Evolutionary conservation across 2,329 filamentous ascomycete species (phyloP), one percentile per base, ranked within the genome.

Genomic region (Talaromyces sp.): DNA sequence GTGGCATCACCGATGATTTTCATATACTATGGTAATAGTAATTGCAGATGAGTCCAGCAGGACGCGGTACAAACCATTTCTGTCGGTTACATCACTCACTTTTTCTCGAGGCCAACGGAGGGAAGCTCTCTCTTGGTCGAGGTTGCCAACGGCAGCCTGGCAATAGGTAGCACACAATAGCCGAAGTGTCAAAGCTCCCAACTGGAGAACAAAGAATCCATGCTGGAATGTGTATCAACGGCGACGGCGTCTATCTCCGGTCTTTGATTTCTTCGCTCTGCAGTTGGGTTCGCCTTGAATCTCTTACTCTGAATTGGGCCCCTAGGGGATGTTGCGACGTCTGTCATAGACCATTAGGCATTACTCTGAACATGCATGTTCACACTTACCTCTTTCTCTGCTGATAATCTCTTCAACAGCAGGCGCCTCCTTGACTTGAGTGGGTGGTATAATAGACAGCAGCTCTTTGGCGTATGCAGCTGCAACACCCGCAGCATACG

Each of bases 381-480:
- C n/a, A 5, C 31, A 52, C 49, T 52, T 2, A 33, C 25, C 22
- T 52, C 25, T 52, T n/a, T 31, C 49, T 33, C 27, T n/a, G 49
- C 27, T 10, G 13, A 31, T 11, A n/a, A 52, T n/a, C 49, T 27
- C 47, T 15, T 52, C 49, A 52, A 52, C 15, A n/a, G 27, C 25
- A 2, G 27, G 49, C 25, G 49, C 10, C 8, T 52, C 49, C 3
- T n/a, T 31, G 49, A 52, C 27, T n/a, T 33, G 49, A 33, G 49
- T 52, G 15, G 49, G n/a, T n/a, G 49, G 49, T 0, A 52, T 52
- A 25, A 52, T 25, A 52, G 49, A 52, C 33, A 54, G 39, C 9
- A 63, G 8, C 27, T 57, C 39, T 35, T 64, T 64, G 1, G 52
- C 54, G 11, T 64, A 64, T 1, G 43, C 54, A 1, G 45, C 62